A percentile compares a stretch with the other conserved stretches of the same genome.
These are phyloP conservation scores for Urtica urens DNA, from an alignment of 306 rosid genomes.

Conservation along the genomic window DNA sequence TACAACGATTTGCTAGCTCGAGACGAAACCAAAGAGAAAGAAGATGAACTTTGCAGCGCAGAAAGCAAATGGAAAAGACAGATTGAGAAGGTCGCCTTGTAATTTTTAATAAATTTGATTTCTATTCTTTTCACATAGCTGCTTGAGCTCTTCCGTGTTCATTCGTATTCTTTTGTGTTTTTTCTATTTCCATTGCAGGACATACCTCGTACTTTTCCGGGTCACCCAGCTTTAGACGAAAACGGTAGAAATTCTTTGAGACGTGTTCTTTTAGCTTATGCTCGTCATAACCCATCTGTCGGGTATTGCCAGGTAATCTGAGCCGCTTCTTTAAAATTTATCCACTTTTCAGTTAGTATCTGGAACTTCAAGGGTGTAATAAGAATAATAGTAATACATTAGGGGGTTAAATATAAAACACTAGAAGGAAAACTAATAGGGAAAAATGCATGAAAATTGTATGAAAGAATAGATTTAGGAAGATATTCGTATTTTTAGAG, in stretches of 20 bases:
- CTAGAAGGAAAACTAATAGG: too few relatives aligned
- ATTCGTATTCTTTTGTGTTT: conserved; percentile 57
- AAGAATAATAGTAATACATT: too few relatives aligned
- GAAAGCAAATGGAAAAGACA: conserved; percentile 81
- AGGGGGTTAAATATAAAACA: too few relatives aligned
- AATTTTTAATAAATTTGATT: too few relatives aligned
- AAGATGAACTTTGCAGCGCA: conserved; percentile 38
- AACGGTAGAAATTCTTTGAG: conserved; percentile 77
- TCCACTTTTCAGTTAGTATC: not conserved
- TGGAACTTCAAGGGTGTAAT: too few relatives aligned
- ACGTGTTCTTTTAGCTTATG: conserved; percentile 84
- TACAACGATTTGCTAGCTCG: conserved; percentile 61
- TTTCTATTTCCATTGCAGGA: conserved; percentile 70
- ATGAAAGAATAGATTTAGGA: too few relatives aligned
- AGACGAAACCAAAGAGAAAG: conserved; percentile 35
- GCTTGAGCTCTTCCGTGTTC: conserved; percentile 78
- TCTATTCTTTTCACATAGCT: conserved; percentile 77
- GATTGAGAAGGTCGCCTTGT: conserved; percentile 99
- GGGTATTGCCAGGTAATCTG: conserved; percentile 93
- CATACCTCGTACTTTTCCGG: conserved; percentile 94
- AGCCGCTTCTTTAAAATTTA: conserved; percentile 9
- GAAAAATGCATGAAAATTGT: too few relatives aligned
- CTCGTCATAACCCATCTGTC: conserved; percentile 85
- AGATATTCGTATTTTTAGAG: too few relatives aligned
- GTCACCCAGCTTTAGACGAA: conserved; percentile 91